phyloP scores from a whole-genome alignment of 1,139 yeast genomes.

The Pichia sp. region DNA sequence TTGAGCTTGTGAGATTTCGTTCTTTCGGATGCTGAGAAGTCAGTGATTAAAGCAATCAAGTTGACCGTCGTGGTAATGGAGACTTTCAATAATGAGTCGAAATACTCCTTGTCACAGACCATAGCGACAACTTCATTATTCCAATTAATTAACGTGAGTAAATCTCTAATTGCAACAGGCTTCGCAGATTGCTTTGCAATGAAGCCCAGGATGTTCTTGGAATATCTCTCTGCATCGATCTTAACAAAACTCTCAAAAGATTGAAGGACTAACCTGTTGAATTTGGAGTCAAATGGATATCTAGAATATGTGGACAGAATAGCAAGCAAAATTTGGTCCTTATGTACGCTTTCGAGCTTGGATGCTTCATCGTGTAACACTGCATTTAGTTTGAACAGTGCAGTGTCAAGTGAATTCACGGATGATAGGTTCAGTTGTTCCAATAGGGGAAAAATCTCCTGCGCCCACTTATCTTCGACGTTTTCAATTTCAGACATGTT shows the following conservation, averaged over 20 bases:
- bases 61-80: conserved; percentile 15
- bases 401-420: conserved; percentile 11
- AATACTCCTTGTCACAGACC: conserved; percentile 13
- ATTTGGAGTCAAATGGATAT: conserved; percentile 44
- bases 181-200: conserved; percentile 32
- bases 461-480: conserved; percentile 10
- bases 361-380: conserved; percentile 10
- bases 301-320: conserved; percentile 28
- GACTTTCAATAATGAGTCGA: conserved; percentile 10
- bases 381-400: conserved; percentile 17
- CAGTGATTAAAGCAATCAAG: conserved; percentile 12
- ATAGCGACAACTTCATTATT: conserved; percentile 27
- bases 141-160: conserved; percentile 55
- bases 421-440: conserved; percentile 19
- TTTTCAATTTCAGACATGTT: conserved; percentile 9
- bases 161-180: conserved; percentile 45
- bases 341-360: conserved; percentile 10
- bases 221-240: conserved; percentile 28
- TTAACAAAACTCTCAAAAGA: conserved; percentile 33
- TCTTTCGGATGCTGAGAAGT: conserved; percentile 9
- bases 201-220: conserved; percentile 33
- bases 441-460: conserved; percentile 15
- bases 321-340: conserved; percentile 15
- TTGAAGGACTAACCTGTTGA: conserved; percentile 36
- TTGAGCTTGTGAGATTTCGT: conserved; percentile 41